Base-by-base conservation (phyloP, 768 basidiomycete genomes). In the Baorangia bicolor region DNA sequence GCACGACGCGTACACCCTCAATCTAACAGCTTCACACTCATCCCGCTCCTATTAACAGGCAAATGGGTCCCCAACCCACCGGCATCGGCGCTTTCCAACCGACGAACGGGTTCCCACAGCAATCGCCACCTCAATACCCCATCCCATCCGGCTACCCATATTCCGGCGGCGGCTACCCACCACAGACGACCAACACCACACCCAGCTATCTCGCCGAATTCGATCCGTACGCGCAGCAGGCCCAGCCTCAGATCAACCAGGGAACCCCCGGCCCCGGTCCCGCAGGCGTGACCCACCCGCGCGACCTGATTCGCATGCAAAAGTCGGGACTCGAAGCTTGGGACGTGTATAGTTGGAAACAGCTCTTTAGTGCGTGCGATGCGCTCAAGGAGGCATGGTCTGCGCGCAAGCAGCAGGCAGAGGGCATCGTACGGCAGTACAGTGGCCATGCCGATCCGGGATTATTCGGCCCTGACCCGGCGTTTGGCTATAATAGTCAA, bases 281-380 rank as follows among this genome's bases (percentile, higher is more conserved):
- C 4, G 72, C 78, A 9, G 72, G 79, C 6, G 44, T 34, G 12
- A 31, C 75, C 31, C 90, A 92, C 61, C 90, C 90, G 0, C 81
- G 87, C 38, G 82, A 88, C 44, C 82, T 78, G 59, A 82, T 91
- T 51, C 83, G 81, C 44, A 69, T 72, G 3, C 81, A 90, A 69
- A 90, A 90, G 60, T 64, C 74, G 0, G 81, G 85, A 66, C 76
- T 92, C 28, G 90, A 90, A 60, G 72, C 79, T 6, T 91, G 89
- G 89, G 85, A 90, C 62, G 41, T 70, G 5, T 81, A 80, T 54
- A 73, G 85, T 14, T 91, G 89, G 89, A 89, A 85, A 67, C 86
- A 88, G 72, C 74, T 85, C 33, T 67, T 88, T 31, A 73, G 71
- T 54, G 63, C 80, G 0, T 87, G 90, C 54, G 86, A 90, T 48